Evolutionary conservation across 2,329 filamentous ascomycete species (phyloP), one percentile per base, ranked within the genome.

Genomic region (Meredithiella fracta): DNA sequence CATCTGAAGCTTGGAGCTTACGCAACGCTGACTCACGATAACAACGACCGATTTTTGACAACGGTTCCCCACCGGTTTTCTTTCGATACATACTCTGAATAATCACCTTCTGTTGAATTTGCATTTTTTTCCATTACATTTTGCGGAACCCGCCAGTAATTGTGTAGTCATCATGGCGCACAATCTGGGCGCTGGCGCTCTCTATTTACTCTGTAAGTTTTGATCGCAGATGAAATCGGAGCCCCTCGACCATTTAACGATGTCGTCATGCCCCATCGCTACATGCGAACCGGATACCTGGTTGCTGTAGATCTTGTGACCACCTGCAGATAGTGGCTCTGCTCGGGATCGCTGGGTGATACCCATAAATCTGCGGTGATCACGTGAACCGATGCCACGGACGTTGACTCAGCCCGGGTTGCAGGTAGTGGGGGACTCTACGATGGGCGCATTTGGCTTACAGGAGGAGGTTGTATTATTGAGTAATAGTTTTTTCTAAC

Each of bases 201-300:
- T 57, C 53, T 58, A 59, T 54, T 53, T 60, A 29, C 23, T 60
- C 29, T 53, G 59, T 60, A 59, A 49, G 59, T 59, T 20, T 22
- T 22, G 15, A 51, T 38, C 9, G 7, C n/a, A 25, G 22, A 23
- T 26, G 11, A 38, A 34, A 5, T 34, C 29, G 11, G 29, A 11
- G 29, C 11, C 29, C 29, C 29, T 34, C 11, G 11, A 34, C 29
- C 29, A 34, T 34, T 34, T 5, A 5, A 11, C 5, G 5, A 34
- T 34, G 5, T 34, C 5, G 29, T 11, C 11, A 34, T 11, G 29
- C 11, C 29, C 29, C 29, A 11, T 34, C 29, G 29, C 11, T 11
- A 5, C 11, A 34, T 34, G 29, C 29, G 11, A 34, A 34, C 11
- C 29, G n/a, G n/a, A n/a, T n/a, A n/a, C n/a, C 11, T 34, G 29